Evolutionary conservation across 192 early-diverging fungal genomes (phyloP), one percentile per base, ranked within the genome.

Genomic region (Allomyces macrogynus): DNA sequence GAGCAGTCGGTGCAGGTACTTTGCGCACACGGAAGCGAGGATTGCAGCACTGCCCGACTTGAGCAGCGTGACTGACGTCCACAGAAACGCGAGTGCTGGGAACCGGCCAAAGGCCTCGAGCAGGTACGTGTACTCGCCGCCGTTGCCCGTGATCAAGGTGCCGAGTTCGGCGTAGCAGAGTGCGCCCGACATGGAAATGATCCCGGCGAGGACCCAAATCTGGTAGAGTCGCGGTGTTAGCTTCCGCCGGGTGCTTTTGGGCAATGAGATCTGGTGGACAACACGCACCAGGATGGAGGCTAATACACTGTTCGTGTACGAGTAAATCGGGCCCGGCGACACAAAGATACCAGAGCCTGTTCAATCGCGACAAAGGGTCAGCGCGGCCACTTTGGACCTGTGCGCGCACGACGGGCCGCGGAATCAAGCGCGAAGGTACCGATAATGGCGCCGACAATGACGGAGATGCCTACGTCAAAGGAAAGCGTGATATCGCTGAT

Each of bases 311-410:
- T 22, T n/a, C 49, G 49, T 57, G 49, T 57, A 57, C 12, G 12
- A 20, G 49, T 57, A 57, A 57, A 81, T 71, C 5, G 69, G 75
- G 1, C 77, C 77, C 1, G 77, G 77, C 1, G 71, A 71, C 12
- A 77, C 77, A 71, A 79, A 81, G 18, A 81, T 81, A 9, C 79
- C 79, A 60, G 67, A 69, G n/a, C 79, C 79, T 57, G 49, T 57
- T 57, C 16, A 14, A 57, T n/a, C 20, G 20, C 20, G 20, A 14
- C 12, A 7, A 57, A 7, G 20, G 32, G 32, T 8, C 32, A 40
- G 32, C 5, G 32, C 32, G 32, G 8, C 32, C 32, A 40, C 32
- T 40, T 40, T 40, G 32, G 32, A 40, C 32, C n/a, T n/a, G n/a
- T n/a, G 32, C 8, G 32, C 32, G 8, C 32, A 40, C 32, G 32